Conservation (phyloP, 1,284 basidiomycete species). For the Amylostereum chailletii region DNA sequence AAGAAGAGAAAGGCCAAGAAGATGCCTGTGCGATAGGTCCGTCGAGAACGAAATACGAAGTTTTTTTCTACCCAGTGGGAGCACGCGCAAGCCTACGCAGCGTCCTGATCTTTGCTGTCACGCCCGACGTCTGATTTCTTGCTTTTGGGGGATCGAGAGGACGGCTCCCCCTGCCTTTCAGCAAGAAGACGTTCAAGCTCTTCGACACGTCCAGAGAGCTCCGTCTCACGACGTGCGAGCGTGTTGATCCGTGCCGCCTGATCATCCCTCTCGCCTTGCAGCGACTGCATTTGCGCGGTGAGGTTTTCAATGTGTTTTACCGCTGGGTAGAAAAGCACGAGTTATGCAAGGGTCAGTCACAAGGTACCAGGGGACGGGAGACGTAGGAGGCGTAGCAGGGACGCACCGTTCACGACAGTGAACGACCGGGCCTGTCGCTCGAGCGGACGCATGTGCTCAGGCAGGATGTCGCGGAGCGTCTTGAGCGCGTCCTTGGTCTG, state of each 20-base stretch:
- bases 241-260: conserved; percentile 4
- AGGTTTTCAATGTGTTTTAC: conserved; percentile 12
- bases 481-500: conserved; percentile 12
- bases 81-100: no score
- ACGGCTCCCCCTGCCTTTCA: no score
- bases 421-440: conserved; percentile 11
- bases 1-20: no score
- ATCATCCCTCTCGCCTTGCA: conserved; percentile 8
- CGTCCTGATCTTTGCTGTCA: no score
- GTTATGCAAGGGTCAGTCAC: not conserved
- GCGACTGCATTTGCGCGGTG: conserved; percentile 8
- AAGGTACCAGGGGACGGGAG: not conserved
- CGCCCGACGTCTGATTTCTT: no score
- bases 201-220: conserved; percentile 3
- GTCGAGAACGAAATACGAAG: no score
- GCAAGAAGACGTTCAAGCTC: not conserved
- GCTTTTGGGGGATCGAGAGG: no score
- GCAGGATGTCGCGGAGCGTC: conserved; percentile 10
- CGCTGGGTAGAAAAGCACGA: conserved; percentile 6
- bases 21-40: no score
- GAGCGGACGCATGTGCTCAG: conserved; percentile 10
- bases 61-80: no score
- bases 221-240: conserved; percentile 2
- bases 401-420: conserved; percentile 11
- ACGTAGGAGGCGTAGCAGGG: not conserved